Evolutionary conservation across 805 yeast genomes (phyloP).

Genomic region (Wickerhamomyces bovis): DNA sequence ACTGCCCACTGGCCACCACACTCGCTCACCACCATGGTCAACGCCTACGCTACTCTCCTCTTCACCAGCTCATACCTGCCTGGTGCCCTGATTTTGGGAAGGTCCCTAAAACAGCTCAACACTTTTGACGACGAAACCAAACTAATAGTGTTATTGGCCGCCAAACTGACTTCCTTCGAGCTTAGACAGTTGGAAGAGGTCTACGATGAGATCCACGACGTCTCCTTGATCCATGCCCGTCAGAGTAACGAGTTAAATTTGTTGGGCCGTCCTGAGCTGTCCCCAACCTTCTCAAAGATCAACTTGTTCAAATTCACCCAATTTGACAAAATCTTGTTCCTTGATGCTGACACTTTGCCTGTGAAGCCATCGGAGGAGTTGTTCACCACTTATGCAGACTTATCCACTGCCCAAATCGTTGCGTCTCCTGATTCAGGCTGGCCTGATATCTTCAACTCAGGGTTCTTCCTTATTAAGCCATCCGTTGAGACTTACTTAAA

Average conservation of each 20-base stretch:
- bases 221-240: conserved; percentile 20
- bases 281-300: conserved; percentile 45
- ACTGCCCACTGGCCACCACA: neutral
- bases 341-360: conserved; percentile 63
- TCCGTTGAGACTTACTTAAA: conserved; percentile 33
- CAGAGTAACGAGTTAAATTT: conserved; percentile 23
- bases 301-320: conserved; percentile 40
- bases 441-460: conserved; percentile 84
- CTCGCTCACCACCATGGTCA: conserved; percentile 7
- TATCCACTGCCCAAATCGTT: conserved; percentile 20
- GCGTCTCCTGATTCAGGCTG: conserved; percentile 78
- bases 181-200: conserved; percentile 9
- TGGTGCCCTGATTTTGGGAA: conserved; percentile 50
- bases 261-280: conserved; percentile 46
- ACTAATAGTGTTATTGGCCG: conserved; percentile 19
- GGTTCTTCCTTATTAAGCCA: conserved; percentile 59
- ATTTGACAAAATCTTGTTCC: conserved; percentile 44
- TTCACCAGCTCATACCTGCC: conserved; percentile 49
- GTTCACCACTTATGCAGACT: conserved; percentile 16
- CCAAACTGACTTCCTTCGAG: conserved; percentile 15
- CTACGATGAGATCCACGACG: conserved; percentile 25
- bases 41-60: conserved; percentile 42
- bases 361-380: conserved; percentile 22
- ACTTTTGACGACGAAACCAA: conserved; percentile 4
- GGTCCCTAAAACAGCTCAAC: conserved; percentile 23